These are phyloP conservation scores for Cordyceps fumosorosea DNA, from an alignment of 2,329 filamentous ascomycete genomes.

Conservation along the genomic window DNA sequence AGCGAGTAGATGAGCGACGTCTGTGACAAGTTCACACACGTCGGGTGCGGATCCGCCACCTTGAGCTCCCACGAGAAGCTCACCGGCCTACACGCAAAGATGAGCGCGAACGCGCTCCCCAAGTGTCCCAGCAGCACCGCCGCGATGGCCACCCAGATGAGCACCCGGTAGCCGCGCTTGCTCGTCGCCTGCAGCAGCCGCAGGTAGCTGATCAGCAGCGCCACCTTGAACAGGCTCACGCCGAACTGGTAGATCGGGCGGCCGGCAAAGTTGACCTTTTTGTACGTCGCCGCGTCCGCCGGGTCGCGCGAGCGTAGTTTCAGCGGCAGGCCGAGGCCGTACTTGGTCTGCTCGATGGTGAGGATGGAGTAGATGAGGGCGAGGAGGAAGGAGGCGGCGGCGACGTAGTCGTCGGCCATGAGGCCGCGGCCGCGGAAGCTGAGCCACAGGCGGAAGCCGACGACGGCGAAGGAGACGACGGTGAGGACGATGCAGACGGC, in stretches of 20 bases:
- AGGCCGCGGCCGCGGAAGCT: constrained; percentile 36
- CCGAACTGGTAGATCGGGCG: constrained; percentile 49
- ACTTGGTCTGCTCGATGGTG: constrained; percentile 46
- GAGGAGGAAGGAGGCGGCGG: constrained; percentile 35
- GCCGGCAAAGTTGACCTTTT: constrained; percentile 45
- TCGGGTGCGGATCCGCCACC: constrained; percentile 23
- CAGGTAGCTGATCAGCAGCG: constrained; percentile 47
- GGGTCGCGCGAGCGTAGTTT: constrained; percentile 30
- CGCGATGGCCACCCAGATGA: constrained; percentile 38
- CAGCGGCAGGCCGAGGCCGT: constrained; percentile 45
- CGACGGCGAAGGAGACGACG: constrained; percentile 34
- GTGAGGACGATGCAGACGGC: constrained; percentile 40
- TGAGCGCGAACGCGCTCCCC: constrained; percentile 40
- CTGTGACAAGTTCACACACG: constrained; percentile 38
- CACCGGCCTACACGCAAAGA: constrained; percentile 45
- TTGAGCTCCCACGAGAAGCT: constrained; percentile 36
- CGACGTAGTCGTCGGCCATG: constrained; percentile 41
- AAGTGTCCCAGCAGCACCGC: constrained; percentile 40
- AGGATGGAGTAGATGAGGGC: constrained; percentile 42
- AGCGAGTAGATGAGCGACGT: constrained; percentile 45
- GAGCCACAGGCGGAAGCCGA: constrained; percentile 36
- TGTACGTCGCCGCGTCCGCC: constrained; percentile 35
- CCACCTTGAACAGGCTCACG: constrained; percentile 51
- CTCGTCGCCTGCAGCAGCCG: constrained; percentile 43
- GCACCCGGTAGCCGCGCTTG: constrained; percentile 34